phyloP scores from a whole-genome alignment of 2,329 filamentous ascomycete genomes.

The Monilinia vaccinii-corymbosi region DNA sequence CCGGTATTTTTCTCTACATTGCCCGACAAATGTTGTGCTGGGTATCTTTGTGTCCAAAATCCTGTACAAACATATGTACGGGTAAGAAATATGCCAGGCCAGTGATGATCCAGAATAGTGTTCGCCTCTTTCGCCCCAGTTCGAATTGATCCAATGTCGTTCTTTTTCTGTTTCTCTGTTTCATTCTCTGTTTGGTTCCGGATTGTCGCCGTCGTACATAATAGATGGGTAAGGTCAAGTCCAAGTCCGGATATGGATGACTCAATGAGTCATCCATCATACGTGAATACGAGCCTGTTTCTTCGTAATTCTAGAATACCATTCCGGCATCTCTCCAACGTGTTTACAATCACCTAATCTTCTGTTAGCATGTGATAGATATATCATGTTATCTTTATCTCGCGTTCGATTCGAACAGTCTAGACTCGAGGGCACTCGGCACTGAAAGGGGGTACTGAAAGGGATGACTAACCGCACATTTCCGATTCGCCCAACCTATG shows the following conservation, averaged over 20 bases:
- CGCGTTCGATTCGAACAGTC: background rate
- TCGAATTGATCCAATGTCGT: background rate
- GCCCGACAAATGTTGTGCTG: background rate
- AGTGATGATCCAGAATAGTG: background rate
- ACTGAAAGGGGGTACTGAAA: too few relatives aligned
- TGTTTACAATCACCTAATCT: slow-evolving; percentile 4
- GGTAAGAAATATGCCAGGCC: background rate
- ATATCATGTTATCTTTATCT: background rate
- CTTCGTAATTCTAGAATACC: slow-evolving; percentile 5
- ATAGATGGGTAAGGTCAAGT: background rate
- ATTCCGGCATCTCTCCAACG: slow-evolving; percentile 1
- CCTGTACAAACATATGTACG: background rate
- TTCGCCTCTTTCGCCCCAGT: background rate
- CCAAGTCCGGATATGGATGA: background rate
- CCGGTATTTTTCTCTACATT: background rate
- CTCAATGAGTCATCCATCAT: background rate
- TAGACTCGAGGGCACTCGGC: background rate
- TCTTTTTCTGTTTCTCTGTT: background rate
- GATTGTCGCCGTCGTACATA: background rate
- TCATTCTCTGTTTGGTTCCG: background rate
- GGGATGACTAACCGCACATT: slow-evolving; percentile 22
- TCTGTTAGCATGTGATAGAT: background rate
- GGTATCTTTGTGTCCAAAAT: background rate
- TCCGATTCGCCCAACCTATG: slow-evolving; percentile 22
- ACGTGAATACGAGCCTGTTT: slow-evolving; percentile 1